Percentiles rank a stretch among this genome's conserved stretches.
phyloP scores from a whole-genome alignment of 345 rosid species.

The Bretschneidera sinensis region DNA sequence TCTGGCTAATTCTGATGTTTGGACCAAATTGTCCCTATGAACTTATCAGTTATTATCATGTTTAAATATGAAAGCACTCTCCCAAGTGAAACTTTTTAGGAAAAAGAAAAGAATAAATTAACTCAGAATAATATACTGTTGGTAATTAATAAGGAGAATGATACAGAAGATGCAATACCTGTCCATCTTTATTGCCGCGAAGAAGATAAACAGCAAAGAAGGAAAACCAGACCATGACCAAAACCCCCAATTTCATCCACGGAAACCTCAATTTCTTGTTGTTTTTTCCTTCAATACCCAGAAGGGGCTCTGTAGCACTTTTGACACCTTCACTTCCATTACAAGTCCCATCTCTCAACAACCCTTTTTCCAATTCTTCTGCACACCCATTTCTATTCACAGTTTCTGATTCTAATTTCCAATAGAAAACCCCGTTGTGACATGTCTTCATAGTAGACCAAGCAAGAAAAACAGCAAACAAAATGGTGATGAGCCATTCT shows the following conservation, averaged over 20 bases:
- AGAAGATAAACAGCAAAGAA: constrained; percentile 63
- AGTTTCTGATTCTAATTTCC: constrained; percentile 62
- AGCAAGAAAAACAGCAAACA: constrained; percentile 65
- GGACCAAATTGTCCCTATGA: too few relatives aligned
- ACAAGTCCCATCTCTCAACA: constrained; percentile 11
- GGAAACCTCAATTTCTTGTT: constrained; percentile 35
- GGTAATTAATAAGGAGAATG: neutral
- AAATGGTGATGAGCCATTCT: constrained; percentile 74
- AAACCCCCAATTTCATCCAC: constrained; percentile 61
- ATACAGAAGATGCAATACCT: constrained; percentile 33
- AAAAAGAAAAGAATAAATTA: too few relatives aligned
- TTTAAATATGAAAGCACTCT: neutral
- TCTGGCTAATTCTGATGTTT: too few relatives aligned
- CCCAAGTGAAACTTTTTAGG: neutral
- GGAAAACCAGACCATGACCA: constrained; percentile 65
- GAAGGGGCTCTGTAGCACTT: constrained; percentile 34
- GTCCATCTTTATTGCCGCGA: constrained; percentile 61
- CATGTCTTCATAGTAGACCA: constrained; percentile 83
- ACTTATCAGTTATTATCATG: neutral
- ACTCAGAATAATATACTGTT: neutral
- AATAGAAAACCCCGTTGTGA: constrained; percentile 45
- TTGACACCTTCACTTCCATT: constrained; percentile 24
- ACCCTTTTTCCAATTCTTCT: constrained; percentile 37
- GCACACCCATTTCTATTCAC: constrained; percentile 21
- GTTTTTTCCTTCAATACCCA: constrained; percentile 26